Base-by-base conservation (phyloP, 2,329 filamentous ascomycete genomes). In the Calcarisporium arbuscula region DNA sequence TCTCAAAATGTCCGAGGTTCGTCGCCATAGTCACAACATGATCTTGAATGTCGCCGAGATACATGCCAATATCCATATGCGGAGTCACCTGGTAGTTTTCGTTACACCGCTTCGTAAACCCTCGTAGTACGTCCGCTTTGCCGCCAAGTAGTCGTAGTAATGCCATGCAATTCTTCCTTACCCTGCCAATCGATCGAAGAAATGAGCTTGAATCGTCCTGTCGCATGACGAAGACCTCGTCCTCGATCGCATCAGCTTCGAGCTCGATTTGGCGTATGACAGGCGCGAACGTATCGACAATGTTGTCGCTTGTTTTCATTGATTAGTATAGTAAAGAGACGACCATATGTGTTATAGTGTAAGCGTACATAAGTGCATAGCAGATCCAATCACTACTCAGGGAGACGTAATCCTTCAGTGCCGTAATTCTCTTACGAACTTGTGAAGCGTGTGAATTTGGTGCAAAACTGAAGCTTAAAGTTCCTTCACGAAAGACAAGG, bases 1-100 rank as follows among this genome's bases (percentile, higher is more conserved):
- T 96, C 60, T 98, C 92, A 49, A 95, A 95, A 57, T 98, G 92
- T 1, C 80, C 80, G 49, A 98, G 63, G 61, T 94, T 98, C 48
- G 85, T 92, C 75, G 95, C 94, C 90, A 96, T 96, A 29, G 92
- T 98, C 40, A 98, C 87, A 34, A 98, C 90, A 73, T 98, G 92
- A 63, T 98, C 92, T 61, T 98, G 92, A 45, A 98, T 95, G 63
- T 98, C 92, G 52, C 87, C 87, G 22, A 98, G 75, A 56, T 98
- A 98, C 51, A 98, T 77, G 16, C 89, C 92, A 46, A 98, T 95
- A 54, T 98, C 92, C 65, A 92, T 92, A 30, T 89, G 85, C 6
- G 92, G 92, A 2, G 92, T 95, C 34, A 96, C 85, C 46, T 86
- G 84, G 68, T 94, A 96, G 45, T 94, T 87, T 55, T 95, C 90